Evolutionary conservation across 257 asterid species (phyloP).

Genomic region (Linaria vulgaris): DNA sequence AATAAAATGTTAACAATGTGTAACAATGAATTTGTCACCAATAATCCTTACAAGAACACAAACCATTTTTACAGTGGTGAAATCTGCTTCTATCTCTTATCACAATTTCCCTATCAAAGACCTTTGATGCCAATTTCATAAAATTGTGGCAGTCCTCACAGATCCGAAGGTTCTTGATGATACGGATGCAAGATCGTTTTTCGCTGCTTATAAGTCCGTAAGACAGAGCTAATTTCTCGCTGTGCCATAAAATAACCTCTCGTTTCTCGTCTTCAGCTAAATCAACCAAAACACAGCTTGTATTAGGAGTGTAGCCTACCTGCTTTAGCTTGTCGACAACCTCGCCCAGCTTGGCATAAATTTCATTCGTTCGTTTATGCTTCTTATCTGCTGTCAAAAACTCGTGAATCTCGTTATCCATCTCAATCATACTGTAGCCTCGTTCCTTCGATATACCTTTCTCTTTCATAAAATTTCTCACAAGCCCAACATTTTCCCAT

Average conservation of each 20-base stretch:
- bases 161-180: conserved; percentile 65
- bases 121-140: too few relatives aligned
- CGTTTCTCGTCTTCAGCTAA: conserved; percentile 55
- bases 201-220: conserved; percentile 46
- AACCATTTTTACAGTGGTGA: too few relatives aligned
- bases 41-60: too few relatives aligned
- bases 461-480: conserved; percentile 49
- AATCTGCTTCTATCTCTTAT: too few relatives aligned
- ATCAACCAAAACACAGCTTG: conserved; percentile 50
- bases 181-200: conserved; percentile 41
- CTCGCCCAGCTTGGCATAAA: conserved; percentile 50
- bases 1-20: too few relatives aligned
- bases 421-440: conserved; percentile 64
- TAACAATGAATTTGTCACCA: too few relatives aligned
- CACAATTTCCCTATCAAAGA: too few relatives aligned
- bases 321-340: conserved; percentile 47
- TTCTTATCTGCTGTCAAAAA: conserved; percentile 59
- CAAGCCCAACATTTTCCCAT: conserved; percentile 54
- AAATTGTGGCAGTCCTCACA: conserved; percentile 63
- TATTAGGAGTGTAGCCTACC: conserved; percentile 55
- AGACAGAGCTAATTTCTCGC: conserved; percentile 62
- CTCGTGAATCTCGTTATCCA: conserved; percentile 44
- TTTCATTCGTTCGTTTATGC: conserved; percentile 47
- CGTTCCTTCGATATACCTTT: conserved; percentile 55
- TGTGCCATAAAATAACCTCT: conserved; percentile 59